phyloP scores from a whole-genome alignment of 2,329 filamentous ascomycete genomes.

The Colletotrichum sp. region DNA sequence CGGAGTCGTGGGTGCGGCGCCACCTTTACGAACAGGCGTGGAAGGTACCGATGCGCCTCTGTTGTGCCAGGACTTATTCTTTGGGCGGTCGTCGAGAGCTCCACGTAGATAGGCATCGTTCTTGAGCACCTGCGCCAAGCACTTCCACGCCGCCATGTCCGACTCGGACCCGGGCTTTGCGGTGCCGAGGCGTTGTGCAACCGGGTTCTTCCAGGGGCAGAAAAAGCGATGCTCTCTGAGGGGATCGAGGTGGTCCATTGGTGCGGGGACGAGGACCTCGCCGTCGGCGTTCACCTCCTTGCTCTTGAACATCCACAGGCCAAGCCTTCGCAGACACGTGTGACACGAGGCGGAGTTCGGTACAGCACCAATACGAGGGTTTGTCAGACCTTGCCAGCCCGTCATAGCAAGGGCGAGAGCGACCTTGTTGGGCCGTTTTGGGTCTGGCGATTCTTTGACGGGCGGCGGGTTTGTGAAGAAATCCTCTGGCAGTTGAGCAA shows the following conservation, averaged over 20 bases:
- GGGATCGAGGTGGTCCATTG: conserved; percentile 71
- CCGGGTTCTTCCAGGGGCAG: conserved; percentile 77
- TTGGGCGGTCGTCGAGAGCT: conserved; percentile 20
- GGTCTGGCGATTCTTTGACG: conserved; percentile 15
- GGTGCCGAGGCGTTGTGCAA: conserved; percentile 56
- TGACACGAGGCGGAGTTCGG: conserved; percentile 80
- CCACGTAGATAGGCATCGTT: conserved; percentile 61
- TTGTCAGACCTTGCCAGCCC: conserved; percentile 74
- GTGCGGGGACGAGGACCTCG: conserved; percentile 59
- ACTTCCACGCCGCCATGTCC: conserved; percentile 57
- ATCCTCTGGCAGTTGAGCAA: conserved; percentile 53
- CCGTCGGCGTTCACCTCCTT: conserved; percentile 65
- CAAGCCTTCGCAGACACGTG: conserved; percentile 85
- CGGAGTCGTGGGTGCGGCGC: conserved; percentile 11
- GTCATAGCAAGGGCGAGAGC: conserved; percentile 73
- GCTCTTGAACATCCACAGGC: conserved; percentile 91
- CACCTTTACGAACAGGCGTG: conserved; percentile 14
- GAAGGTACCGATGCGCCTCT: conserved; percentile 14
- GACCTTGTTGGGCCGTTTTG: conserved; percentile 53
- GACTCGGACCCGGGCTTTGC: conserved; percentile 35
- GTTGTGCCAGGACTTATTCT: conserved; percentile 18
- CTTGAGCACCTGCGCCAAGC: conserved; percentile 57
- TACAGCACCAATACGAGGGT: conserved; percentile 59
- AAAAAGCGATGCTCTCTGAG: conserved; percentile 79
- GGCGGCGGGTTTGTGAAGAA: conserved; percentile 57